Conservation (phyloP, 2,329 filamentous ascomycete genomes). For the Paraphaeosphaeria sporulosa region DNA sequence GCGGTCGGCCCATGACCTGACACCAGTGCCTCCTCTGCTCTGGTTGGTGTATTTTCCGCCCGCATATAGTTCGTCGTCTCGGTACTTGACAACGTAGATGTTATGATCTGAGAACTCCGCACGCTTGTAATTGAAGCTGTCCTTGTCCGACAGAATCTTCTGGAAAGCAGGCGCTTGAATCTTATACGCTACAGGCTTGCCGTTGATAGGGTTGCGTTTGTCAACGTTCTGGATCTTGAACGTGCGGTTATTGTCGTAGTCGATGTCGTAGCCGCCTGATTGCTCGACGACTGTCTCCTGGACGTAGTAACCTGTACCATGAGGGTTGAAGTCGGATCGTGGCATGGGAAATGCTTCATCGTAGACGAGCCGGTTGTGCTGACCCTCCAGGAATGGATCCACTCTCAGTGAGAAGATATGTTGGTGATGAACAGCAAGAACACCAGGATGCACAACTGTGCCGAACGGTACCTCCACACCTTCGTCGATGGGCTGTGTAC, state of each 20-base stretch:
- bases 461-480: conserved; percentile 70
- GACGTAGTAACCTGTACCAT: conserved; percentile 59
- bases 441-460: conserved; percentile 73
- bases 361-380: conserved; percentile 57
- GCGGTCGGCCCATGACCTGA: conserved; percentile 58
- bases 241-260: conserved; percentile 53
- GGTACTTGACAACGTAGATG: conserved; percentile 65
- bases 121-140: conserved; percentile 64
- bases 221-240: conserved; percentile 60
- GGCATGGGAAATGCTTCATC: conserved; percentile 67
- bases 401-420: conserved; percentile 72
- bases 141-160: conserved; percentile 60
- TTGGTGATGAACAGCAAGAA: conserved; percentile 75
- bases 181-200: conserved; percentile 59
- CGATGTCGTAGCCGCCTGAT: conserved; percentile 60
- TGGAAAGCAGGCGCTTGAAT: conserved; percentile 59
- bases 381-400: conserved; percentile 57
- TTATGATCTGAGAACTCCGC: conserved; percentile 67
- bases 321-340: conserved; percentile 62
- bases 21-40: conserved; percentile 60
- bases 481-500: conserved; percentile 72
- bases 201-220: conserved; percentile 56
- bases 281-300: conserved; percentile 57
- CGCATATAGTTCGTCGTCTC: conserved; percentile 66
- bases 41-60: conserved; percentile 69